Conservation (phyloP, 331 rosid species). For the Malus hybrid region DNA sequence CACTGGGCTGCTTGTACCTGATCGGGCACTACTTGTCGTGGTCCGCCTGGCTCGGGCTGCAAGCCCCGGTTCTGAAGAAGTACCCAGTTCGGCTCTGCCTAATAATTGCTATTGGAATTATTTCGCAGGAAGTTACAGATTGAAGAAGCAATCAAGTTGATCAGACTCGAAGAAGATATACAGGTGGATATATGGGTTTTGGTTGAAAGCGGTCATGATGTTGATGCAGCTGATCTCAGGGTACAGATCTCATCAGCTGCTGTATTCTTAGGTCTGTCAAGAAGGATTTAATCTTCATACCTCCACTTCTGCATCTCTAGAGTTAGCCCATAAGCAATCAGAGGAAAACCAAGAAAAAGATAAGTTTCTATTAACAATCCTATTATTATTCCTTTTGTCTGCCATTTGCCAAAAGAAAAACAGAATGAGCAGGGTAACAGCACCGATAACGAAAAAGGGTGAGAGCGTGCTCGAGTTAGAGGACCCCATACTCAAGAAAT, state of each 20-base stretch:
- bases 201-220: constrained; percentile 97
- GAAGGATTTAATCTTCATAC: constrained; percentile 28
- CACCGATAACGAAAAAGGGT: no score
- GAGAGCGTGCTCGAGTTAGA: no score
- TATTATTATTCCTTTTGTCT: no score
- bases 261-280: constrained; percentile 74
- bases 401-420: no score
- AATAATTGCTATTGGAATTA: constrained; percentile 52
- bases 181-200: constrained; percentile 93
- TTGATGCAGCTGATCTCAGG: constrained; percentile 74
- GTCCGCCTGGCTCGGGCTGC: constrained; percentile 93
- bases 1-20: constrained; percentile 75
- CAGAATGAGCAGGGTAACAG: no score
- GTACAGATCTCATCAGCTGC: constrained; percentile 79
- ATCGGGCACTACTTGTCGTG: constrained; percentile 88
- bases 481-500: no score
- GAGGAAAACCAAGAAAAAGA: no score
- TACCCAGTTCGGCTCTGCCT: constrained; percentile 84
- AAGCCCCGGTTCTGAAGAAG: constrained; percentile 86
- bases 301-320: no score
- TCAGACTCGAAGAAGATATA: constrained; percentile 87
- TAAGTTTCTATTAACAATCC: no score
- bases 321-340: no score
- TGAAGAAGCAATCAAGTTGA: constrained; percentile 77
- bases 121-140: constrained; percentile 58